Conservation (phyloP, 345 rosid genomes). For the Crucihimalaya himalaica region DNA sequence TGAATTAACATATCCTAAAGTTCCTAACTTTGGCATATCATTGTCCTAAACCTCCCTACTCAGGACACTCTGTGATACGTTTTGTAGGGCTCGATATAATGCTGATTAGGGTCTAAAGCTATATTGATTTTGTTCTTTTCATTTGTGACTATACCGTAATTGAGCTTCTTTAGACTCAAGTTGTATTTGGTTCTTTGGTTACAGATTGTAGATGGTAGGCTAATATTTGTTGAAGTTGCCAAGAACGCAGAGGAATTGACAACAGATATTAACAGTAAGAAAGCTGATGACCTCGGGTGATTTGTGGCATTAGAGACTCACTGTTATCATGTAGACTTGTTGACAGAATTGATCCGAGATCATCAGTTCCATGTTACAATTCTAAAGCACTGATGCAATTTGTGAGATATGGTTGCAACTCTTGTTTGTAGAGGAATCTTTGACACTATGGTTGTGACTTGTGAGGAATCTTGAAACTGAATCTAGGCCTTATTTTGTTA, state of each 20-base stretch:
- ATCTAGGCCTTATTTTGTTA: not conserved
- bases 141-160: not conserved
- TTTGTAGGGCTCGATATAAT: not conserved
- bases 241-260: conserved; percentile 26
- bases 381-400: not conserved
- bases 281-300: not conserved
- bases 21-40: no score
- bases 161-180: not conserved
- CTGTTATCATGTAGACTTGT: conserved; percentile 1
- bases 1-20: not conserved
- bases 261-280: not conserved
- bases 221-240: conserved; percentile 62
- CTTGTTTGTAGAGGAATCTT: not conserved
- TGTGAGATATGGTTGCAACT: not conserved
- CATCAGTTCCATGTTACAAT: not conserved
- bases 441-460: no score
- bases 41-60: no score
- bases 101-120: not conserved
- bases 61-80: no score
- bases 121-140: not conserved
- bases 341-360: not conserved
- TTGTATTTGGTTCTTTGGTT: not conserved
- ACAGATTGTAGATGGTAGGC: conserved; percentile 53
- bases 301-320: not conserved
- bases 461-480: no score